Evolutionary conservation across 208 protist species (phyloP).

Genomic region (Acanthamoeba royreba): DNA sequence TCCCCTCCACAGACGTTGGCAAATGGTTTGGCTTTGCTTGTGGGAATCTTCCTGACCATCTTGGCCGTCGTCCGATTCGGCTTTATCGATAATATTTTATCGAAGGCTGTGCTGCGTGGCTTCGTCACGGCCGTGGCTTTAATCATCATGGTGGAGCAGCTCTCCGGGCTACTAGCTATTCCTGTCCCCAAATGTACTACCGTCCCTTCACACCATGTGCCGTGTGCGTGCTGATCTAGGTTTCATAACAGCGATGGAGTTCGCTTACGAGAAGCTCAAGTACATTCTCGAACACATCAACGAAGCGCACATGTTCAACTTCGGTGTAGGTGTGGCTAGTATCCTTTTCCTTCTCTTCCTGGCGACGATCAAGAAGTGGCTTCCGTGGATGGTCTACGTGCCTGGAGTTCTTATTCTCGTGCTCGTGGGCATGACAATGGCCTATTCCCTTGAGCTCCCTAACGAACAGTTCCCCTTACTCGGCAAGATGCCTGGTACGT

Average conservation of each 20-base stretch:
- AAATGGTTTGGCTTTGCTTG: not conserved
- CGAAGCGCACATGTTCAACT: not conserved
- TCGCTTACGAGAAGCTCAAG: not conserved
- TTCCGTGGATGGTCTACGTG: not conserved
- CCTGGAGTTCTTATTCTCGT: not conserved
- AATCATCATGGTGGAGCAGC: constrained; percentile 17
- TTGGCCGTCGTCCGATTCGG: not conserved
- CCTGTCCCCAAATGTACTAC: not conserved
- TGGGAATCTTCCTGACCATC: not conserved
- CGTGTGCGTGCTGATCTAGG: too few relatives aligned
- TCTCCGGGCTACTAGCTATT: not conserved
- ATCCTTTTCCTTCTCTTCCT: not conserved
- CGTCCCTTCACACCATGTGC: not conserved
- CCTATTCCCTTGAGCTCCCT: not conserved
- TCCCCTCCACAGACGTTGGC: not conserved
- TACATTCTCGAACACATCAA: not conserved
- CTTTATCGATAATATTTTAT: constrained; percentile 11
- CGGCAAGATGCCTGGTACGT: not conserved
- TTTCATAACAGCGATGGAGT: not conserved
- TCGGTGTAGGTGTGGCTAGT: not conserved
- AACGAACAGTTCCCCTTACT: not conserved
- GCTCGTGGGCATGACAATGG: not conserved
- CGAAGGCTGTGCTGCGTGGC: not conserved
- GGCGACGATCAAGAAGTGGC: not conserved
- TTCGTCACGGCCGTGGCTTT: not conserved